Percentiles rank a stretch among this genome's conserved stretches.
Conservation (phyloP, 129 eudicot species). For the Tanacetum coccineum region DNA sequence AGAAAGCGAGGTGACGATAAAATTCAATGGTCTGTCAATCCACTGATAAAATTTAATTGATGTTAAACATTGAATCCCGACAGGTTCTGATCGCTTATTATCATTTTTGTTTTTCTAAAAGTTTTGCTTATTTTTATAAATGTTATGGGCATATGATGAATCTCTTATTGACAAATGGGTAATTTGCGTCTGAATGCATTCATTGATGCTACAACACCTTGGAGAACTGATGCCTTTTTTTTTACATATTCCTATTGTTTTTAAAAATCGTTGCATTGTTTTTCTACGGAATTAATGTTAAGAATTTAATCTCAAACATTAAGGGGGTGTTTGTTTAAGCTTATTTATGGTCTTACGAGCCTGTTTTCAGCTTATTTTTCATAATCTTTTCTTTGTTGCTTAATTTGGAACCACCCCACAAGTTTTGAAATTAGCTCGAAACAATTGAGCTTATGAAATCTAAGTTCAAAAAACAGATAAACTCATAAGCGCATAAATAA, state of each 20-base stretch:
- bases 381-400: too few species aligned
- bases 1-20: slow-evolving; percentile 57
- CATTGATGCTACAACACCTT: slow-evolving; percentile 41
- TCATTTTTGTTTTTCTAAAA: background rate
- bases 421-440: too few species aligned
- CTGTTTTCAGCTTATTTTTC: too few species aligned
- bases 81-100: slow-evolving; percentile 48
- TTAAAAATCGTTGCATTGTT: too few species aligned
- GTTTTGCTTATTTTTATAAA: background rate
- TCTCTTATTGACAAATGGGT: slow-evolving; percentile 52
- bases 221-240: slow-evolving; percentile 37
- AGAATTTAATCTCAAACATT: too few species aligned
- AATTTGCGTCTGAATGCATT: slow-evolving; percentile 72
- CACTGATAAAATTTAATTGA: slow-evolving; percentile 57
- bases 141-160: slow-evolving; percentile 32
- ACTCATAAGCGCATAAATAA: too few species aligned
- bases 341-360: too few species aligned
- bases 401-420: too few species aligned
- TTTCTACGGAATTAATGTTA: too few species aligned
- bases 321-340: too few species aligned
- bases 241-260: background rate
- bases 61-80: slow-evolving; percentile 71
- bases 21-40: slow-evolving; percentile 86
- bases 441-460: too few species aligned
- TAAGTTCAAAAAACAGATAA: too few species aligned